Conservation (phyloP, 345 rosid genomes). For the Eucalyptus curtisii region DNA sequence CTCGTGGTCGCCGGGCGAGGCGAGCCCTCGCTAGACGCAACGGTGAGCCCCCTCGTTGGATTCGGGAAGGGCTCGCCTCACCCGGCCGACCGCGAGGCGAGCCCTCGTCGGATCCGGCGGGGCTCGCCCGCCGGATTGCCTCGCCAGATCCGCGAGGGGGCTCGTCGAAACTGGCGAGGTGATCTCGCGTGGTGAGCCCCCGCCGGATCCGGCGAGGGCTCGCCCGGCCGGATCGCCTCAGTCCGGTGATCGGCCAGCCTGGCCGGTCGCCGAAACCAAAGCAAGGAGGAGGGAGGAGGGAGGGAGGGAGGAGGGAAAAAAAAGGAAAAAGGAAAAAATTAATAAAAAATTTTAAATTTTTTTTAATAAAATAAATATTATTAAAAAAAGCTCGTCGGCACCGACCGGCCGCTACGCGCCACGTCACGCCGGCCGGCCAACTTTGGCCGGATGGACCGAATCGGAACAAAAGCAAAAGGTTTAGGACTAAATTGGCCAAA, state of each 20-base stretch:
- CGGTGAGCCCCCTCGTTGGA: too few species aligned
- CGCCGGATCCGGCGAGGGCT: fast-evolving
- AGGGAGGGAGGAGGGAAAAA: fast-evolving
- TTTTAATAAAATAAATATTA: too few species aligned
- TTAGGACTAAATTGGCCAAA: too few species aligned
- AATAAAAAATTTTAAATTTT: too few species aligned
- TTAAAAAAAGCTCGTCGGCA: fast-evolving
- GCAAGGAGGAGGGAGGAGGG: too few species aligned
- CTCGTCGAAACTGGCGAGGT: fast-evolving
- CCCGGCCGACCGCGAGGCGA: fast-evolving
- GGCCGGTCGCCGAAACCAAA: fast-evolving
- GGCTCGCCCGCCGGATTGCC: fast-evolving
- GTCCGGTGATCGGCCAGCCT: fast-evolving
- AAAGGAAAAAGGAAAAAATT: fast-evolving
- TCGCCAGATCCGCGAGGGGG: fast-evolving
- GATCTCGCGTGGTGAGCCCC: fast-evolving
- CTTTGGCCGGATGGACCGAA: too few species aligned
- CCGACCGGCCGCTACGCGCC: fast-evolving
- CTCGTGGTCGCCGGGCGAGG: fast-evolving
- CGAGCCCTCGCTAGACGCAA: too few species aligned
- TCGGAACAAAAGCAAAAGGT: too few species aligned
- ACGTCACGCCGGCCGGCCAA: too few species aligned
- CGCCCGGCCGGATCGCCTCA: fast-evolving
- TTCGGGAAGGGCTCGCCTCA: too few species aligned
- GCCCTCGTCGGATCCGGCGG: fast-evolving